Conservation (phyloP, 805 yeast species). For the Ogataea ramenticola region DNA sequence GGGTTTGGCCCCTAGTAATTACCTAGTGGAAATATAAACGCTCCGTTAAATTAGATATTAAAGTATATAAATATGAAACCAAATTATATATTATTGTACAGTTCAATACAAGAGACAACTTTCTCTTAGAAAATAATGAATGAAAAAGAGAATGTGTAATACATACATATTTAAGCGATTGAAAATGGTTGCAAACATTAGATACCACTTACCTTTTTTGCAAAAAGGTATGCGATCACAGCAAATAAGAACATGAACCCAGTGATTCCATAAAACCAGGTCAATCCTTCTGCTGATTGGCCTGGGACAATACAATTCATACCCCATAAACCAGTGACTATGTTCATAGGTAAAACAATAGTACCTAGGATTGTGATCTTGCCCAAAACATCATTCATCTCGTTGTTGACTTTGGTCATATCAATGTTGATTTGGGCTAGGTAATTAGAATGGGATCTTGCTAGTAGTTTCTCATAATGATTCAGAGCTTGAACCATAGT, state of each 20-base stretch:
- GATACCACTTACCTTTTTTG: slow-evolving; percentile 32
- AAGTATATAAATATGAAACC: background rate
- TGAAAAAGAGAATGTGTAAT: too few relatives aligned
- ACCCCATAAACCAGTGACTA: slow-evolving; percentile 97
- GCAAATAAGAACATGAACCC: slow-evolving; percentile 41
- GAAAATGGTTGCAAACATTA: too few relatives aligned
- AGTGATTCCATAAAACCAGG: slow-evolving; percentile 58
- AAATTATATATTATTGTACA: background rate
- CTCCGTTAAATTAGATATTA: background rate
- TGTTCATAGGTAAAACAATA: slow-evolving; percentile 89
- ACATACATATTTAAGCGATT: too few relatives aligned
- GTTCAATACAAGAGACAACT: too few relatives aligned
- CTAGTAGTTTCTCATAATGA: slow-evolving; percentile 89
- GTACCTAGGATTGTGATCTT: slow-evolving; percentile 92
- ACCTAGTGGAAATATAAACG: slow-evolving; percentile 22
- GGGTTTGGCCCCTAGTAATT: slow-evolving; percentile 64
- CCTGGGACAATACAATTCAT: slow-evolving; percentile 98
- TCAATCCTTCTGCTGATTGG: slow-evolving; percentile 53
- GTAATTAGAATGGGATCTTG: slow-evolving; percentile 93
- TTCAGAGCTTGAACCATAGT: slow-evolving; percentile 95
- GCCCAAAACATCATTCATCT: slow-evolving; percentile 93
- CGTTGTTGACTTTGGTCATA: slow-evolving; percentile 95
- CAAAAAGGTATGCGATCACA: slow-evolving; percentile 38
- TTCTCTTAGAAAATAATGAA: background rate
- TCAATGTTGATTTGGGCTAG: slow-evolving; percentile 95